These are phyloP conservation scores for Pseudogymnoascus sp. DNA, from an alignment of 2,329 filamentous ascomycete genomes.

Conservation along the genomic window DNA sequence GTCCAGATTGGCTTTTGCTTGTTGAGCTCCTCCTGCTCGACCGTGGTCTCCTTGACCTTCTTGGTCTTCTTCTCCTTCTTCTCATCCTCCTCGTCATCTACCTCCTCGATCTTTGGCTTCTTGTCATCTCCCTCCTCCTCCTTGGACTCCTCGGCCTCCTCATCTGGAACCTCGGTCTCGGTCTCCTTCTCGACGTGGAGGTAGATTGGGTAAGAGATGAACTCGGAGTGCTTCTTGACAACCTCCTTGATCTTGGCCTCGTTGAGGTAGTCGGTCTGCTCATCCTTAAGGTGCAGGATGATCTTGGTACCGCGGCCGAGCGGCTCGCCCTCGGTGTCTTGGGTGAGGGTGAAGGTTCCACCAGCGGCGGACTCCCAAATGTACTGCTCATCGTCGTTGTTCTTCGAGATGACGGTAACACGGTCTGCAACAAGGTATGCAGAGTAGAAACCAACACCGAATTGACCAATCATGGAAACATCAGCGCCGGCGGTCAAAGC, in stretches of 20 bases:
- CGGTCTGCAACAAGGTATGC: conserved; percentile 98
- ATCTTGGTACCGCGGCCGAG: conserved; percentile 96
- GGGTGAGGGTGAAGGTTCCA: conserved; percentile 89
- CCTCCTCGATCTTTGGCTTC: conserved; percentile 93
- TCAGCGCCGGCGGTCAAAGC: conserved; percentile 95
- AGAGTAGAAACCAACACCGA: conserved; percentile 99
- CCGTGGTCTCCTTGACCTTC: conserved; percentile 97
- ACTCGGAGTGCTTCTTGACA: conserved; percentile 99
- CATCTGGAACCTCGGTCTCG: conserved; percentile 96
- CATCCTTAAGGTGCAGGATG: conserved; percentile 97
- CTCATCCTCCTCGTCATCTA: conserved; percentile 77
- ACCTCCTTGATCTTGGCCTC: conserved; percentile 99
- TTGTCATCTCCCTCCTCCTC: conserved; percentile 78
- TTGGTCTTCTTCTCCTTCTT: conserved; percentile 97
- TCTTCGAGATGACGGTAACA: conserved; percentile 92
- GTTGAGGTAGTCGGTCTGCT: conserved; percentile 97
- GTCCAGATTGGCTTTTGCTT: conserved; percentile 99
- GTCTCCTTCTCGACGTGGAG: conserved; percentile 99
- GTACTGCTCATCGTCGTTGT: conserved; percentile 99
- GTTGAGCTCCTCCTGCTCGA: conserved; percentile 99
- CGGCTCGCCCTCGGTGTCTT: conserved; percentile 84
- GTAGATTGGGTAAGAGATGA: conserved; percentile 99
- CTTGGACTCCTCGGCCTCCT: conserved; percentile 70
- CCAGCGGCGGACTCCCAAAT: conserved; percentile 97
- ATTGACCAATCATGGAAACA: conserved; percentile 99